Percentiles rank a stretch among this genome's conserved stretches.
phyloP scores from a whole-genome alignment of 2,329 filamentous ascomycete species.

The Teratosphaeria nubilosa region DNA sequence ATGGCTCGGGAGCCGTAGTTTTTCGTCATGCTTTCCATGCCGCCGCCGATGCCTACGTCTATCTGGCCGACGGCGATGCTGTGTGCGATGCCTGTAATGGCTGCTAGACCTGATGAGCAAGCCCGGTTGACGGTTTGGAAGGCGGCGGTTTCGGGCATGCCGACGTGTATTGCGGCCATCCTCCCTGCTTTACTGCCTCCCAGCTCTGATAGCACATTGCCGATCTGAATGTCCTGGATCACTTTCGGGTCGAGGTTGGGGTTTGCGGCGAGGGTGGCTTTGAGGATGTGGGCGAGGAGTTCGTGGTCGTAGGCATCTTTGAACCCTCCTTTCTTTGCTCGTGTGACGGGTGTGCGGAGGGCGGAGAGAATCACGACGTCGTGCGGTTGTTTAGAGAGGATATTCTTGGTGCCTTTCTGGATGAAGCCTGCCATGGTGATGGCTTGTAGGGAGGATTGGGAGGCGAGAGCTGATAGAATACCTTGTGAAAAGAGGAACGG shows the following conservation, averaged over 20 bases:
- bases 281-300: conserved; percentile 58
- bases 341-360: conserved; percentile 78
- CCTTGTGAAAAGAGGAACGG: neutral
- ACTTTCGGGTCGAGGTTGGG: conserved; percentile 59
- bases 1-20: conserved; percentile 85
- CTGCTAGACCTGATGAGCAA: conserved; percentile 68
- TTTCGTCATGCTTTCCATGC: conserved; percentile 93
- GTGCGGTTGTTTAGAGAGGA: conserved; percentile 67
- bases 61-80: conserved; percentile 67
- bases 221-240: conserved; percentile 75
- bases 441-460: neutral
- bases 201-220: conserved; percentile 82
- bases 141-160: conserved; percentile 59
- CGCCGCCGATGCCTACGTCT: conserved; percentile 66
- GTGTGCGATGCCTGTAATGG: conserved; percentile 63
- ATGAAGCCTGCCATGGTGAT: conserved; percentile 32
- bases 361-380: conserved; percentile 85
- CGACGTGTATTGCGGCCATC: conserved; percentile 81
- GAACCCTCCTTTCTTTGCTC: conserved; percentile 71
- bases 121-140: conserved; percentile 86
- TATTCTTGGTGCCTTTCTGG: conserved; percentile 55
- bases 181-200: conserved; percentile 83
- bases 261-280: conserved; percentile 60
- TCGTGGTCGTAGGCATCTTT: conserved; percentile 88
- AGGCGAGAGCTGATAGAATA: neutral